These are phyloP conservation scores for Cardamine chenopodiifolia DNA, from an alignment of 345 rosid genomes.

Conservation along the genomic window DNA sequence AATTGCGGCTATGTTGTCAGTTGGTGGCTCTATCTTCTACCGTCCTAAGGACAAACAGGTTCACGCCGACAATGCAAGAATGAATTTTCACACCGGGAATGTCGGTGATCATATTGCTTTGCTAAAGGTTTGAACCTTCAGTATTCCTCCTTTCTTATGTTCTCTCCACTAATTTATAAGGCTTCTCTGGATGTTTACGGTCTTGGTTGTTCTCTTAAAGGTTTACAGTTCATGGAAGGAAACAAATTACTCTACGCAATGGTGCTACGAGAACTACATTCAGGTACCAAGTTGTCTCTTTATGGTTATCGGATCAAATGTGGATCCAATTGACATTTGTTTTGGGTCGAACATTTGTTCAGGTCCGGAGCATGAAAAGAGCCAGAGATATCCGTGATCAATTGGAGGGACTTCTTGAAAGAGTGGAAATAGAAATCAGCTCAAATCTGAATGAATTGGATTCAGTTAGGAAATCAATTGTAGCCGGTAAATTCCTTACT, in stretches of 20 bases:
- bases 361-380: slow-evolving; percentile 99
- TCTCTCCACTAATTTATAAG: neutral
- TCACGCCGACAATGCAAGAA: slow-evolving; percentile 92
- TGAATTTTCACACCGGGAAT: slow-evolving; percentile 92
- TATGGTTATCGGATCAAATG: neutral
- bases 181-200: slow-evolving; percentile 12
- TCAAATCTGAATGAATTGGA: slow-evolving; percentile 71
- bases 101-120: slow-evolving; percentile 94
- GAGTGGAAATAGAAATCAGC: slow-evolving; percentile 87
- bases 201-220: slow-evolving; percentile 47
- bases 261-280: slow-evolving; percentile 98
- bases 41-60: slow-evolving; percentile 99
- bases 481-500: slow-evolving; percentile 58
- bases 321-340: slow-evolving; percentile 19
- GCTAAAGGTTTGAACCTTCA: slow-evolving; percentile 67
- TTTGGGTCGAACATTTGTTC: slow-evolving; percentile 30
- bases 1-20: slow-evolving; percentile 88
- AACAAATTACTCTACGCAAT: slow-evolving; percentile 90
- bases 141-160: neutral
- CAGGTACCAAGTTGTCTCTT: slow-evolving; percentile 56
- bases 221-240: slow-evolving; percentile 96
- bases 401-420: slow-evolving; percentile 91
- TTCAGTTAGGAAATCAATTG: slow-evolving; percentile 73
- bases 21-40: slow-evolving; percentile 92
- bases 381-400: slow-evolving; percentile 96